Evolutionary conservation across 345 rosid species (phyloP).

Genomic region (Draba incana): DNA sequence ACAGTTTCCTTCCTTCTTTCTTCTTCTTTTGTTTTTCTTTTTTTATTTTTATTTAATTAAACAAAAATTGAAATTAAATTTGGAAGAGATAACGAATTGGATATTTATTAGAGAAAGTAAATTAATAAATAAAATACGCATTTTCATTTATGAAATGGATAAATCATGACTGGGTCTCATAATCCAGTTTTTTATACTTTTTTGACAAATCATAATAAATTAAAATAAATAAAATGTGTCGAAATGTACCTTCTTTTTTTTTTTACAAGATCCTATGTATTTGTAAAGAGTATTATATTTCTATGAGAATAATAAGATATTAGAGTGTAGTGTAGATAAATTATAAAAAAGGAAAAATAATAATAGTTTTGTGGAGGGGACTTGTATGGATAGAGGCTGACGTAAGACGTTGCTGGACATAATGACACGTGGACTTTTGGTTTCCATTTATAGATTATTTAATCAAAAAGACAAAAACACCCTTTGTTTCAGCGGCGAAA

Average conservation of each 20-base stretch:
- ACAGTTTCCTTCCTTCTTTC: slow-evolving; percentile 21
- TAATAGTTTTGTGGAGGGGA: slow-evolving; percentile 31
- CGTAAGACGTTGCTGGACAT: slow-evolving; percentile 44
- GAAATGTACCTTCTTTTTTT: background rate
- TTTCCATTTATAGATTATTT: background rate
- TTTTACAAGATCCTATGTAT: background rate
- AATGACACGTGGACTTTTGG: slow-evolving; percentile 13
- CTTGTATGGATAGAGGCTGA: slow-evolving; percentile 49
- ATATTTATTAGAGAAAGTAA: slow-evolving; percentile 4
- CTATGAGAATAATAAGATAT: background rate
- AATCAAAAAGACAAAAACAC: background rate
- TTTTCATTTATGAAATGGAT: slow-evolving; percentile 29
- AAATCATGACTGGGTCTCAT: slow-evolving; percentile 27
- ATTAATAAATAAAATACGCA: background rate
- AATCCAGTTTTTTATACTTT: background rate
- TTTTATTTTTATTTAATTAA: background rate
- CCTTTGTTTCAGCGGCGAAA: background rate
- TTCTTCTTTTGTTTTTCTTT: background rate
- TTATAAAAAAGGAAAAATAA: background rate
- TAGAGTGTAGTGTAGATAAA: background rate
- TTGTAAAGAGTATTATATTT: background rate
- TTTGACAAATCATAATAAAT: background rate
- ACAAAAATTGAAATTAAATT: background rate
- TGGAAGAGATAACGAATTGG: slow-evolving; percentile 22
- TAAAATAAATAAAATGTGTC: background rate